These are phyloP conservation scores for Pyrenophora teres DNA, from an alignment of 2,329 filamentous ascomycete genomes.

Conservation along the genomic window DNA sequence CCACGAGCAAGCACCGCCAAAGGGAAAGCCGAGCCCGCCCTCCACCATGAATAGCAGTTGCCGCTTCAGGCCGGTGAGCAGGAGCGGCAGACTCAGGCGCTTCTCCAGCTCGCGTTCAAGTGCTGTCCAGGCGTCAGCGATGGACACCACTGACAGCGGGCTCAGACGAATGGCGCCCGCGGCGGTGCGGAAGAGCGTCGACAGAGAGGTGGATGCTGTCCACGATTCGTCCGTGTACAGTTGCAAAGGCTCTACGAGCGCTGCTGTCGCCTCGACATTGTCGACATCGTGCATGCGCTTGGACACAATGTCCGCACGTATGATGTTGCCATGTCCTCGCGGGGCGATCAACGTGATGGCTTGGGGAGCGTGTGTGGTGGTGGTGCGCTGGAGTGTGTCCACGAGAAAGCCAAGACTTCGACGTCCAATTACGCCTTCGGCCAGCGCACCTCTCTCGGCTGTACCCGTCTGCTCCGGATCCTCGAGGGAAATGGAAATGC, in stretches of 20 bases:
- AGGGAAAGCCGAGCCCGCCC: too few species aligned
- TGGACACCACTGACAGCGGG: not conserved
- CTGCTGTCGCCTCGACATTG: not conserved
- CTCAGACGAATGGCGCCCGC: not conserved
- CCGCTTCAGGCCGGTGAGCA: too few species aligned
- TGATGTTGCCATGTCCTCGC: not conserved
- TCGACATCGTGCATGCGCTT: not conserved
- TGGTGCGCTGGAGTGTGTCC: not conserved
- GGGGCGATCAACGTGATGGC: not conserved
- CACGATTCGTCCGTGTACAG: not conserved
- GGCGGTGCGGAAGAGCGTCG: not conserved
- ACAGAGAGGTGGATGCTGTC: not conserved
- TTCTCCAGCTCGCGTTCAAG: not conserved
- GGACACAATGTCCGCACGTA: not conserved
- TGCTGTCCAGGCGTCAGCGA: not conserved
- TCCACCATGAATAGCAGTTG: too few species aligned
- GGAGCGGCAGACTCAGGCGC: too few species aligned
- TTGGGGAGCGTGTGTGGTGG: not conserved
- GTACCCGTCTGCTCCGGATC: not conserved
- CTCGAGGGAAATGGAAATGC: not conserved
- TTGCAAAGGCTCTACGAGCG: not conserved
- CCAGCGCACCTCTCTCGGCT: not conserved
- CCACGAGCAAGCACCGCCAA: too few species aligned
- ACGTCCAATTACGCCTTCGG: not conserved
- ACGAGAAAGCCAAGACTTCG: not conserved